A percentile compares a stretch with the other conserved stretches of the same genome.
Evolutionary conservation across 2,329 filamentous ascomycete species (phyloP).

Genomic region (Fusarium sulawesiense): DNA sequence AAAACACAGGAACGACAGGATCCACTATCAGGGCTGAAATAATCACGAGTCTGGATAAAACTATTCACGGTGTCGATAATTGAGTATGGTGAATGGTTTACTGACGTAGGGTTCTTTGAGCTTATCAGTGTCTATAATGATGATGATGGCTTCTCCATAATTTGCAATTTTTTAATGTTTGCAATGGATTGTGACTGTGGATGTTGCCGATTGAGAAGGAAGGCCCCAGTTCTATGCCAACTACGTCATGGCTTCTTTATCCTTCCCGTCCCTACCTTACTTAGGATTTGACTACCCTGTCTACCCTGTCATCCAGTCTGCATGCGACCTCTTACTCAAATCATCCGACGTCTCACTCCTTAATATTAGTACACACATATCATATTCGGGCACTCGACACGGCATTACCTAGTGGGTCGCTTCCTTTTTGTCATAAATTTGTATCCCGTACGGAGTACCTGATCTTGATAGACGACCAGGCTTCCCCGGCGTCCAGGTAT

Average conservation of each 20-base stretch:
- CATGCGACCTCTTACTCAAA: background rate
- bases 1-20: background rate
- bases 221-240: conserved; percentile 25
- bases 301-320: background rate
- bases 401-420: background rate
- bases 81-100: background rate
- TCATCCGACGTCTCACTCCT: background rate
- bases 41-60: background rate
- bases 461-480: too few species aligned
- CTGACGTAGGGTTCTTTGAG: background rate
- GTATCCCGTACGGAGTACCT: too few species aligned
- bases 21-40: conserved; percentile 19
- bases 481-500: background rate
- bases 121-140: background rate
- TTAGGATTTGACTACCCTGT: background rate
- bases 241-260: conserved; percentile 30
- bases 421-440: background rate
- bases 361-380: background rate
- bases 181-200: background rate
- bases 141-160: conserved; percentile 4
- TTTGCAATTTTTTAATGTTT: background rate
- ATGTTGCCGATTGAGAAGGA: background rate
- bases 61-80: background rate
- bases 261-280: too few species aligned
- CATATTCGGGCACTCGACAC: too few species aligned